Evolutionary conservation across 2,329 filamentous ascomycete species (phyloP).

Genomic region (Onygenales sp.): DNA sequence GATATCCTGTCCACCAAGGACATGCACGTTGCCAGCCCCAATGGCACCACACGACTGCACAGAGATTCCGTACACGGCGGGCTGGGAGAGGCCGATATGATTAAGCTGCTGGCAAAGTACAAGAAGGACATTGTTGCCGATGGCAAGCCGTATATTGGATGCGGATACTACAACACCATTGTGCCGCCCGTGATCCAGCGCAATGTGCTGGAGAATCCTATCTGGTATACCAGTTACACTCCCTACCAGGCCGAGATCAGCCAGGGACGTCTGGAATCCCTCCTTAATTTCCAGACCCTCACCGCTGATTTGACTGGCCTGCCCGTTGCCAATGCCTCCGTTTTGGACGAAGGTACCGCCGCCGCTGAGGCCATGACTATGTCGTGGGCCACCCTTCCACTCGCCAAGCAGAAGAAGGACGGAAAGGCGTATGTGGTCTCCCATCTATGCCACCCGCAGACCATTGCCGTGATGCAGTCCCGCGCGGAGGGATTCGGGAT

Average conservation of each 20-base stretch:
- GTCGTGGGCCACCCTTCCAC: conserved; percentile 66
- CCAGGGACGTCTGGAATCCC: conserved; percentile 81
- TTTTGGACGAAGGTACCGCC: conserved; percentile 84
- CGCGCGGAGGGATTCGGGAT: conserved; percentile 89
- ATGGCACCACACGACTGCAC: conserved; percentile 31
- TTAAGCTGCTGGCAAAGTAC: conserved; percentile 31
- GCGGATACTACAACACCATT: conserved; percentile 79
- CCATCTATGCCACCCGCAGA: conserved; percentile 73
- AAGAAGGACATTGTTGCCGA: conserved; percentile 51
- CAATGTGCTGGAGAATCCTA: conserved; percentile 85
- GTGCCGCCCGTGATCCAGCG: conserved; percentile 85
- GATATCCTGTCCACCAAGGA: conserved; percentile 63
- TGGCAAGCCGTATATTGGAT: conserved; percentile 64
- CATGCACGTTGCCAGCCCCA: conserved; percentile 47
- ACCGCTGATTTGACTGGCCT: conserved; percentile 80
- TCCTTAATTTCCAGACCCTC: conserved; percentile 93
- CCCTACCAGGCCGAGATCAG: conserved; percentile 97
- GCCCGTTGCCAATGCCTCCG: conserved; percentile 79
- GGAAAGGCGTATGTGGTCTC: conserved; percentile 81
- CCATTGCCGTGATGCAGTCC: conserved; percentile 70
- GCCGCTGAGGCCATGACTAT: conserved; percentile 95
- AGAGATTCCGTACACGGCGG: conserved; percentile 30
- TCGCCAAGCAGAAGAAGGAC: conserved; percentile 60
- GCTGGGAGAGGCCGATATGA: conserved; percentile 38
- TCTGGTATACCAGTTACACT: conserved; percentile 97